Base-by-base conservation (phyloP, 1,139 yeast genomes). In the Magnusiomyces sp. region DNA sequence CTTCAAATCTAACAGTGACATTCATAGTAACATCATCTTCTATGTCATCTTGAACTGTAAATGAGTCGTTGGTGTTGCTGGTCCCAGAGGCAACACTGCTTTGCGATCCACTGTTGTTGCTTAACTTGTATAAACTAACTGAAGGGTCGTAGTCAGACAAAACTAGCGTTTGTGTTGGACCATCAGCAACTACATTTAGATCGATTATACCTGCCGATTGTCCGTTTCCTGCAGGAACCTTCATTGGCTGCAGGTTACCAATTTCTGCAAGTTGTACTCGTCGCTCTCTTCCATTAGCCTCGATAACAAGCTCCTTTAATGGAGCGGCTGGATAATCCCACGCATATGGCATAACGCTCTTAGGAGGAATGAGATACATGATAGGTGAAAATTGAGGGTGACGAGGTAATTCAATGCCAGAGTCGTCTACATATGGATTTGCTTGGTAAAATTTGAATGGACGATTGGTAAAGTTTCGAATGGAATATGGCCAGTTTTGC, bases 251-350 rank as follows among this genome's bases (percentile, higher is more conserved):
- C 55, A 89, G 71, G 55, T 83, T 83, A 27, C 99, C 99, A 59
- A 94, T 89, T 63, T 92, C 98, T 0, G 95, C 94, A 46, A 94
- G 68, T 60, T 88, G 94, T 17, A 94, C 76, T 37, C 81, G 79
- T 53, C 97, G 74, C 62, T 86, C 92, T 40, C 83, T 74, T 1
- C 87, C 87, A 29, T 64, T 62, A 51, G 82, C 84, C 53, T 90
- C 73, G 31, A 94, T 69, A 2, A 88, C 75, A 36, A 94, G 68
- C 61, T 90, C 96, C 64, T 89, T 90, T 44, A 84, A 77, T 11
- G 80, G 72, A 0, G 96, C 97, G 50, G 95, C 88, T 0, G 98
- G 98, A 67, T 79, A 92, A 64, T 94, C 98, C 88, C 96, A 94
- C 0, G 98, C 89, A 65, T 92, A 94, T 0, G 97, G 97, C 98